Conservation (phyloP, 2,329 filamentous ascomycete species). For the Exophiala bonariae region DNA sequence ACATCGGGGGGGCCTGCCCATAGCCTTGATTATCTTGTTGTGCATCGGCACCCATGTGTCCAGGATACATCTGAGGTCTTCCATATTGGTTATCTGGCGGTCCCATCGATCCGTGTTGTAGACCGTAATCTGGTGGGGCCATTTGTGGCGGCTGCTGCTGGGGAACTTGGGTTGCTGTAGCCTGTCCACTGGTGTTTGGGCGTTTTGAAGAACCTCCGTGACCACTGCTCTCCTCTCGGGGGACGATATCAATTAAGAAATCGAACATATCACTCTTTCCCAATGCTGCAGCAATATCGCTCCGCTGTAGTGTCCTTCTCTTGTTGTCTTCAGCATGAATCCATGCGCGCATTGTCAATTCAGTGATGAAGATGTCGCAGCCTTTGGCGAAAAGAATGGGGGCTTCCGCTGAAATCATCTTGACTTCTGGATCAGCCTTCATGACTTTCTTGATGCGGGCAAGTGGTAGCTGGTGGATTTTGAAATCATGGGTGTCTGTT, state of each 20-base stretch:
- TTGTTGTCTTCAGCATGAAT: slow-evolving; percentile 99
- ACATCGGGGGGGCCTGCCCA: slow-evolving; percentile 75
- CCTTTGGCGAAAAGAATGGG: slow-evolving; percentile 98
- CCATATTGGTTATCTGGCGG: slow-evolving; percentile 77
- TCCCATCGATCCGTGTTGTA: slow-evolving; percentile 61
- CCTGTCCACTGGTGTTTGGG: slow-evolving; percentile 44
- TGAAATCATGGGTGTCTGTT: slow-evolving; percentile 95
- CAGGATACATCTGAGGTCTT: slow-evolving; percentile 77
- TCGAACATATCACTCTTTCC: slow-evolving; percentile 99
- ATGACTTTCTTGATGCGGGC: slow-evolving; percentile 99
- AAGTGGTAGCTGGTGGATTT: slow-evolving; percentile 91
- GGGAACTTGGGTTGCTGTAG: slow-evolving; percentile 41
- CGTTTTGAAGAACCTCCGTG: slow-evolving; percentile 55
- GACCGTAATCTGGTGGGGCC: slow-evolving; percentile 58
- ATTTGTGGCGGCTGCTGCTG: slow-evolving; percentile 56
- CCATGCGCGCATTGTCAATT: slow-evolving; percentile 98
- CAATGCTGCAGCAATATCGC: slow-evolving; percentile 92
- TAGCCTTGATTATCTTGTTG: slow-evolving; percentile 72
- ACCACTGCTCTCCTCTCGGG: slow-evolving; percentile 84
- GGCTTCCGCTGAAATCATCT: slow-evolving; percentile 99
- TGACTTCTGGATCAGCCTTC: slow-evolving; percentile 98
- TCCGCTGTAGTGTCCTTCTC: slow-evolving; percentile 88
- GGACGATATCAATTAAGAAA: slow-evolving; percentile 98
- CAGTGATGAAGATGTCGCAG: slow-evolving; percentile 98
- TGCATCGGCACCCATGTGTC: slow-evolving; percentile 55